These are phyloP conservation scores for Sarcodon sp. DNA, from an alignment of 768 basidiomycete genomes.

Conservation along the genomic window DNA sequence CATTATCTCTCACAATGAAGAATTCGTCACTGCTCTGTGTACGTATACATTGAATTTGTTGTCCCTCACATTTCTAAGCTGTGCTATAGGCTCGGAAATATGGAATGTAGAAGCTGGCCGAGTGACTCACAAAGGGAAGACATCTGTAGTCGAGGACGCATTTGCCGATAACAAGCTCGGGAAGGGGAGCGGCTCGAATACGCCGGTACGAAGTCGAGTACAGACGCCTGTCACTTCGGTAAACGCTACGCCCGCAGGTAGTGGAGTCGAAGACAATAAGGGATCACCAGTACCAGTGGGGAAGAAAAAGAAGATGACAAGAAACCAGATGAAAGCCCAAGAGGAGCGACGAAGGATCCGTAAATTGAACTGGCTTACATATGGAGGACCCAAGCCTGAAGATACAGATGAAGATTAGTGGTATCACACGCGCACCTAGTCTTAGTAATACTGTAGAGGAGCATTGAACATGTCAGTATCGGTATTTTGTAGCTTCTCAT, in stretches of 20 bases:
- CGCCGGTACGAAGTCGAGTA: slow-evolving; percentile 57
- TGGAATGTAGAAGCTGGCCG: slow-evolving; percentile 87
- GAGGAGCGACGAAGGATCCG: slow-evolving; percentile 76
- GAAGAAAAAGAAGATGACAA: slow-evolving; percentile 89
- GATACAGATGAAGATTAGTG: slow-evolving; percentile 46
- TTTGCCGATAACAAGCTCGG: slow-evolving; percentile 61
- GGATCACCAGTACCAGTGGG: slow-evolving; percentile 26
- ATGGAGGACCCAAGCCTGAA: slow-evolving; percentile 74
- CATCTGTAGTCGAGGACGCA: slow-evolving; percentile 72
- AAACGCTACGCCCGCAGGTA: slow-evolving; percentile 63
- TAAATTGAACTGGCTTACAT: slow-evolving; percentile 73
- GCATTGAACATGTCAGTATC: no score
- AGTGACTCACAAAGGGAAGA: slow-evolving; percentile 82
- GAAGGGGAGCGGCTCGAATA: slow-evolving; percentile 59
- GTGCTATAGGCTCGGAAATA: slow-evolving; percentile 64
- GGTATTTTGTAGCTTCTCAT: no score
- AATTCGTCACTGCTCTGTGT: slow-evolving; percentile 79
- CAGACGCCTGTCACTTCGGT: slow-evolving; percentile 61
- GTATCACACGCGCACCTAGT: background rate
- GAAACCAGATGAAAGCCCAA: slow-evolving; percentile 80
- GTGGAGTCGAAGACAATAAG: slow-evolving; percentile 55
- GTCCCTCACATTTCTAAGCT: slow-evolving; percentile 6
- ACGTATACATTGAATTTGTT: slow-evolving; percentile 17
- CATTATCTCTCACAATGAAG: slow-evolving; percentile 93
- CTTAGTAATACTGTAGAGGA: no score